phyloP scores from a whole-genome alignment of 2,329 filamentous ascomycete genomes.

The Lasiodiplodia theobromae region DNA sequence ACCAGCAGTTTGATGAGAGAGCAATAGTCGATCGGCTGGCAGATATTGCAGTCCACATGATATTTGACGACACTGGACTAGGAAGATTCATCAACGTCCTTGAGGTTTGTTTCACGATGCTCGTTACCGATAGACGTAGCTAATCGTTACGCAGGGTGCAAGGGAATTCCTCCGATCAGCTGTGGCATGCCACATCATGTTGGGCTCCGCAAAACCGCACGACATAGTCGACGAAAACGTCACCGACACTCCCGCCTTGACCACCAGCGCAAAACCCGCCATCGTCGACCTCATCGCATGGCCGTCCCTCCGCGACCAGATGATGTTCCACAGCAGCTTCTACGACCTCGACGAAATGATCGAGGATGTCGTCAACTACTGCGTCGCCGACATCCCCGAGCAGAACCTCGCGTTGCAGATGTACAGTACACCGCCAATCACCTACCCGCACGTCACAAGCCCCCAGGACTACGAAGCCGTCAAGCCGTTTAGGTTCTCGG shows the following conservation, averaged over 20 bases:
- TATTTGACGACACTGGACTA: constrained; percentile 16
- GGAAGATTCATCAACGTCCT: constrained; percentile 7
- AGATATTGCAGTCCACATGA: constrained; percentile 11
- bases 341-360: constrained; percentile 24
- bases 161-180: constrained; percentile 5
- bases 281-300: constrained; percentile 28
- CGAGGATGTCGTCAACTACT: constrained; percentile 23
- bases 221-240: background rate
- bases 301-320: constrained; percentile 28
- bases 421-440: background rate
- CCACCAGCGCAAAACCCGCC: background rate
- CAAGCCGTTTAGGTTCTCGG: background rate
- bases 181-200: constrained; percentile 4
- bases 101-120: background rate
- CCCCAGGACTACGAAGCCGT: background rate
- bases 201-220: constrained; percentile 4
- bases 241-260: background rate
- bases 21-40: background rate
- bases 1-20: background rate
- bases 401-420: constrained; percentile 14
- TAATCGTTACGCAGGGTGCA: background rate
- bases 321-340: constrained; percentile 22
- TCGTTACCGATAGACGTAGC: no score
- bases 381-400: constrained; percentile 18
- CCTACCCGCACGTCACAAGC: background rate